Evolutionary conservation across 805 yeast species (phyloP).

Genomic region (Kodamaea kakaduensis): DNA sequence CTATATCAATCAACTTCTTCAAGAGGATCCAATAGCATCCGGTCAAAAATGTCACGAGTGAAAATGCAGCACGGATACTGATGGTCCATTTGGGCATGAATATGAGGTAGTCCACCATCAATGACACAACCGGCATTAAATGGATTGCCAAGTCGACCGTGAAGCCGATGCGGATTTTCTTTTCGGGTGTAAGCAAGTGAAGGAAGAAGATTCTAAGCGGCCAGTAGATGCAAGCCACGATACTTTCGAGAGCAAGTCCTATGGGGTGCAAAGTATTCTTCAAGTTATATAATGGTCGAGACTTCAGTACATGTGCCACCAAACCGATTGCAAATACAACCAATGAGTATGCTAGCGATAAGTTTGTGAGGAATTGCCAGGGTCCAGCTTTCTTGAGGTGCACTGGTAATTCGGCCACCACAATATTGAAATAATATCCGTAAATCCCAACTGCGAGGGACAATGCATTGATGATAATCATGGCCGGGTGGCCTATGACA

Average conservation of each 20-base stretch:
- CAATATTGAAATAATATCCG: conserved; percentile 22
- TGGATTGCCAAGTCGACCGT: conserved; percentile 56
- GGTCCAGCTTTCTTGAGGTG: conserved; percentile 56
- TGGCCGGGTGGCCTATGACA: conserved; percentile 28
- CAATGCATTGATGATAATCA: conserved; percentile 20
- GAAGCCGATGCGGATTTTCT: conserved; percentile 40
- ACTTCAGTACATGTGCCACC: conserved; percentile 28
- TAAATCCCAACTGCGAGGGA: conserved; percentile 27
- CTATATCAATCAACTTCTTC: conserved; percentile 43
- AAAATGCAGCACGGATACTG: conserved; percentile 33
- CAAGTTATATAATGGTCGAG: conserved; percentile 21
- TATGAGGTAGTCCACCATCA: conserved; percentile 51
- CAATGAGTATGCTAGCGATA: conserved; percentile 13
- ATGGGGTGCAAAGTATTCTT: conserved; percentile 49
- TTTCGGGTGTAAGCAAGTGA: conserved; percentile 42
- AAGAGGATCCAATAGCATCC: conserved; percentile 52
- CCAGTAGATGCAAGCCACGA: conserved; percentile 70
- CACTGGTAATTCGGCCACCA: conserved; percentile 41
- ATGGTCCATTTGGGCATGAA: conserved; percentile 46
- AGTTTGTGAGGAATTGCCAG: conserved; percentile 67
- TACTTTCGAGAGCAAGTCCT: conserved; percentile 53
- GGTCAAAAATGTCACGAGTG: conserved; percentile 37
- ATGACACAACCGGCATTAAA: conserved; percentile 51
- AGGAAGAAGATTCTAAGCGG: conserved; percentile 52
- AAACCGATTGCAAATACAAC: conserved; percentile 21